phyloP scores from a whole-genome alignment of 805 yeast species.

The Candida palmyrensis region DNA sequence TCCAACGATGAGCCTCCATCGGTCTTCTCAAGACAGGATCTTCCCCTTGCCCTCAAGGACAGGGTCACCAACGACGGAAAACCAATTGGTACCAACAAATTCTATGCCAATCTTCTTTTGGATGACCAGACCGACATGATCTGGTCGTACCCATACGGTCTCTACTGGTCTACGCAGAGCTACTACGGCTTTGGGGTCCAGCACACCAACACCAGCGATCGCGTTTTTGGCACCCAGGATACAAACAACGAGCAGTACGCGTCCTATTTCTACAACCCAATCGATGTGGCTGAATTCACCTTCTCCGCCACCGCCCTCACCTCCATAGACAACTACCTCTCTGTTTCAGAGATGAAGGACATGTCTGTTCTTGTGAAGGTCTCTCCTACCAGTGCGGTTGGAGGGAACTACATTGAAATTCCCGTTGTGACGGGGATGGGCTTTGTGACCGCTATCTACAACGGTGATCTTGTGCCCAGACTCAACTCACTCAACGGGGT shows the following conservation, averaged over 20 bases:
- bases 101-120: constrained; percentile 60
- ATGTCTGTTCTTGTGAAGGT: constrained; percentile 47
- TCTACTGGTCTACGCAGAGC: constrained; percentile 46
- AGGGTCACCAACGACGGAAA: constrained; percentile 40
- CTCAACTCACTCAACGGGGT: constrained; percentile 23
- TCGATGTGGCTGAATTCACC: constrained; percentile 48
- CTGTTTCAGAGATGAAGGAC: constrained; percentile 42
- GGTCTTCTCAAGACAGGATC: constrained; percentile 41
- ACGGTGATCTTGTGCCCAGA: constrained; percentile 46
- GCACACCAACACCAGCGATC: constrained; percentile 43
- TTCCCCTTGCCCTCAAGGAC: constrained; percentile 41
- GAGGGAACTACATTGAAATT: constrained; percentile 37
- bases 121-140: constrained; percentile 49
- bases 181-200: constrained; percentile 60
- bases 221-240: constrained; percentile 44
- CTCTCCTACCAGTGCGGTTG: constrained; percentile 24
- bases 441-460: constrained; percentile 61
- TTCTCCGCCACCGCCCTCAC: constrained; percentile 50
- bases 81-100: constrained; percentile 68
- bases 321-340: constrained; percentile 28
- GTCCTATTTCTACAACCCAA: constrained; percentile 52
- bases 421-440: constrained; percentile 85
- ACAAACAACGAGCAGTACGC: constrained; percentile 36
- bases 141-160: constrained; percentile 63
- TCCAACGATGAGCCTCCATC: constrained; percentile 26